A percentile compares a stretch with the other conserved stretches of the same genome.
These are phyloP conservation scores for Kluyveromyces dobzhanskii DNA, from an alignment of 805 yeast genomes.

Conservation along the genomic window DNA sequence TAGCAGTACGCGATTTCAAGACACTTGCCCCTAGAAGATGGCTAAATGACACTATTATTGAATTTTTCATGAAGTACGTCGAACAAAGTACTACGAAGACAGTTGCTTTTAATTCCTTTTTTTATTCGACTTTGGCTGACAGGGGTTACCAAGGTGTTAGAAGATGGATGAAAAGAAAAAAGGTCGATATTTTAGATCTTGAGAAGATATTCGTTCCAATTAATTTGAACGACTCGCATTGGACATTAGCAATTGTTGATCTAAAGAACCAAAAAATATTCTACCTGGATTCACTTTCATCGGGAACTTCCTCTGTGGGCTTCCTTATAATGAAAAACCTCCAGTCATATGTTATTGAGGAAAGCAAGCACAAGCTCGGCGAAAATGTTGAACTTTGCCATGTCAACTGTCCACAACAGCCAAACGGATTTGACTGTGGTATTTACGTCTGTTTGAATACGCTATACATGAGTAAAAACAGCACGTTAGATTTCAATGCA, in stretches of 20 bases:
- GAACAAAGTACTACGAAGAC: conserved; percentile 31
- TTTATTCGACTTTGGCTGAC: conserved; percentile 59
- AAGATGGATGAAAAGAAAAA: conserved; percentile 76
- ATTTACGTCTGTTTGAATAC: conserved; percentile 82
- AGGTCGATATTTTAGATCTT: conserved; percentile 53
- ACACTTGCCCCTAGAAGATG: conserved; percentile 67
- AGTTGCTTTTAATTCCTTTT: conserved; percentile 82
- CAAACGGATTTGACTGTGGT: conserved; percentile 92
- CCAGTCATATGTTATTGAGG: conserved; percentile 56
- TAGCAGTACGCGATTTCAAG: conserved; percentile 55
- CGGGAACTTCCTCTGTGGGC: conserved; percentile 31
- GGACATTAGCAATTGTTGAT: conserved; percentile 84
- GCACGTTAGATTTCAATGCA: conserved; percentile 48
- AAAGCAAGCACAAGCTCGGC: conserved; percentile 41
- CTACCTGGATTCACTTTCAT: conserved; percentile 68
- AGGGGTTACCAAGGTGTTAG: conserved; percentile 78
- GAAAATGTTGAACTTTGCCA: conserved; percentile 27
- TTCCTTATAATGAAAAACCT: conserved; percentile 38
- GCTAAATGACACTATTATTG: conserved; percentile 90
- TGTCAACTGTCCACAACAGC: conserved; percentile 68
- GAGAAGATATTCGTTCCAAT: conserved; percentile 74
- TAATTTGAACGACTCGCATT: conserved; percentile 76
- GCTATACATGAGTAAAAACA: conserved; percentile 45
- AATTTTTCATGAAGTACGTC: conserved; percentile 51
- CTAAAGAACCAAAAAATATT: conserved; percentile 47